These are phyloP conservation scores for Leccinum subgranulosum DNA, from an alignment of 768 basidiomycete genomes.

Conservation along the genomic window DNA sequence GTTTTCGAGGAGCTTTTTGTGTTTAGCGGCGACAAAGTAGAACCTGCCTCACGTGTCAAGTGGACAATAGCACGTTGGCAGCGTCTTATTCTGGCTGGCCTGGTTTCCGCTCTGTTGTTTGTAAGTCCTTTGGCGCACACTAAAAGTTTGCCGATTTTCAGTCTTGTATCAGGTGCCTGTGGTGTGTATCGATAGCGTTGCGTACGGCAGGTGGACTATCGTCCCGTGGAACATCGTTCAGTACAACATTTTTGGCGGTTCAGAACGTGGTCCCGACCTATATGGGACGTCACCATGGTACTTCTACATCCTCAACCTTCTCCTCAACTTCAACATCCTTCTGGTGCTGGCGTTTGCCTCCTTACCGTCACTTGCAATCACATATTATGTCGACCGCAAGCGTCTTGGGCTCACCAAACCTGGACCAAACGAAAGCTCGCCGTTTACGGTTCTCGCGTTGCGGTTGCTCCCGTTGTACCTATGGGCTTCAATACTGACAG, in stretches of 20 bases:
- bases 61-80: conserved; percentile 67
- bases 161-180: conserved; percentile 71
- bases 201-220: conserved; percentile 75
- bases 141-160: background rate
- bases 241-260: conserved; percentile 88
- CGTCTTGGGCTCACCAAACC: conserved; percentile 60
- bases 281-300: conserved; percentile 89
- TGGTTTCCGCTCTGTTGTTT: conserved; percentile 57
- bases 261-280: conserved; percentile 80
- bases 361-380: conserved; percentile 73
- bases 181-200: conserved; percentile 75
- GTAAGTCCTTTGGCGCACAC: conserved; percentile 38
- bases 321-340: conserved; percentile 92
- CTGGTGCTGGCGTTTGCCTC: conserved; percentile 78
- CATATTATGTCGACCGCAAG: conserved; percentile 70
- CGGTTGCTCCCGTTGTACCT: conserved; percentile 87
- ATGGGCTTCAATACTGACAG: conserved; percentile 79
- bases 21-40: conserved; percentile 62
- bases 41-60: conserved; percentile 37
- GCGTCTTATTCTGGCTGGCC: conserved; percentile 51
- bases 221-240: conserved; percentile 92
- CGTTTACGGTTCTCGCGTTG: conserved; percentile 71
- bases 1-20: conserved; percentile 87
- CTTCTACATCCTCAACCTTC: conserved; percentile 85
- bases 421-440: conserved; percentile 65